A percentile compares a stretch with the other conserved stretches of the same genome.
These are phyloP conservation scores for Aureobasidium leucospermi DNA, from an alignment of 2,329 filamentous ascomycete species.

Conservation along the genomic window DNA sequence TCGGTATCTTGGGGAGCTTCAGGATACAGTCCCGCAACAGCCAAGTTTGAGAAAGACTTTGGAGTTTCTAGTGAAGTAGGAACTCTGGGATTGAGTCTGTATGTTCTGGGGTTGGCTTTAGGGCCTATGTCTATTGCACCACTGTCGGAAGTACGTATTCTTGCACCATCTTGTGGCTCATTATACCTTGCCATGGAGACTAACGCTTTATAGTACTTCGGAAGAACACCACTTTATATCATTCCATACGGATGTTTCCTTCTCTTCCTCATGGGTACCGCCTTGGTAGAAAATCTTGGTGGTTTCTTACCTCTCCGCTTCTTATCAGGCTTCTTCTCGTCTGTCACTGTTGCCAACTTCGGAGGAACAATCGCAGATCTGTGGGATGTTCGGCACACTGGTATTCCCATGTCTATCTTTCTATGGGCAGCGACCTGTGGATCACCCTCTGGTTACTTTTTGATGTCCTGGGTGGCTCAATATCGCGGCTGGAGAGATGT, in stretches of 20 bases:
- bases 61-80: conserved; percentile 20
- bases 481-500: conserved; percentile 37
- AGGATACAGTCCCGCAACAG: conserved; percentile 39
- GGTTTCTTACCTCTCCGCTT: conserved; percentile 38
- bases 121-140: conserved; percentile 5
- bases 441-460: conserved; percentile 39
- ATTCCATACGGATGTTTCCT: conserved; percentile 41
- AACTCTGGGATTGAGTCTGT: conserved; percentile 21
- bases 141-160: conserved; percentile 1
- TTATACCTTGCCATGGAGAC: not conserved
- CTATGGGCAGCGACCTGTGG: conserved; percentile 43
- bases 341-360: conserved; percentile 39
- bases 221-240: conserved; percentile 38
- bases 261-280: conserved; percentile 36
- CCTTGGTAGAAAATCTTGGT: conserved; percentile 34
- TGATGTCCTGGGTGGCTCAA: conserved; percentile 40
- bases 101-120: conserved; percentile 34
- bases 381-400: not conserved
- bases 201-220: not conserved
- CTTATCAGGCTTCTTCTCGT: conserved; percentile 39
- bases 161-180: not conserved
- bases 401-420: conserved; percentile 23
- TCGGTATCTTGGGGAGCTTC: conserved; percentile 35
- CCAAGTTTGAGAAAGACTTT: conserved; percentile 37
- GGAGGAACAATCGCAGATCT: conserved; percentile 30